Base-by-base conservation (phyloP, 345 rosid species). In the Eucalyptus fibrosa region DNA sequence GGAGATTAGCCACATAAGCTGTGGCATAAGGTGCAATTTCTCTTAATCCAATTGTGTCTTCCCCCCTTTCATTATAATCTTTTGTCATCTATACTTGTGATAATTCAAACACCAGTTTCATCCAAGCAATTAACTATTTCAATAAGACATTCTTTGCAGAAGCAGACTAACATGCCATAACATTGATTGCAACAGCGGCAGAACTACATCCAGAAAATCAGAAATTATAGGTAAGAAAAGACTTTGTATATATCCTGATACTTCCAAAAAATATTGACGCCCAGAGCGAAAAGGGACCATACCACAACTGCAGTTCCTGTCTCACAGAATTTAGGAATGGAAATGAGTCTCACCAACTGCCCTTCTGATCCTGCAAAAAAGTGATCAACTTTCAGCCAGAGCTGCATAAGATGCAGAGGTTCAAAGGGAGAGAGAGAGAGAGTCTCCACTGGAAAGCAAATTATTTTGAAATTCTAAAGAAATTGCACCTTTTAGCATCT, bases 281-380 rank as follows among this genome's bases (percentile, higher is more conserved):
- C 53, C 42, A 72, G 34, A 86, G 26, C 72, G 2, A 89, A 89
- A 87, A 90, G 89, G 30, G 37, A 86, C 56, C 95, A 93, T 92
- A 98, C 99, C 97, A 94, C 91, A 90, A 96, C 97, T 45, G 97
- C 98, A 87, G 95, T 90, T 90, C 98, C 98, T 10, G 97, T 96
- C 88, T 96, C 94, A 17, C 93, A 92, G 93, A 97, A 96, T 88
- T 93, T 96, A 51, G 99, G 99, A 90, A 96, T 92, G 93, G 94
- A 94, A 89, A 97, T 92, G 82, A 97, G 95, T 89, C 97, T 94
- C 37, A 94, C 96, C 88, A 93, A 56, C 87, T 95, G 99, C 91
- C 98, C 97, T 93, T 96, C 97, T 59, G 95, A 88, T 89, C 99
- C 99, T 97, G 95, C 94, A 93, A 14, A 50, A 81, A 88, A 14